Percentiles rank a stretch among this genome's conserved stretches.
Conservation (phyloP, 805 yeast species). For the Citeromyces nyonsensis region DNA sequence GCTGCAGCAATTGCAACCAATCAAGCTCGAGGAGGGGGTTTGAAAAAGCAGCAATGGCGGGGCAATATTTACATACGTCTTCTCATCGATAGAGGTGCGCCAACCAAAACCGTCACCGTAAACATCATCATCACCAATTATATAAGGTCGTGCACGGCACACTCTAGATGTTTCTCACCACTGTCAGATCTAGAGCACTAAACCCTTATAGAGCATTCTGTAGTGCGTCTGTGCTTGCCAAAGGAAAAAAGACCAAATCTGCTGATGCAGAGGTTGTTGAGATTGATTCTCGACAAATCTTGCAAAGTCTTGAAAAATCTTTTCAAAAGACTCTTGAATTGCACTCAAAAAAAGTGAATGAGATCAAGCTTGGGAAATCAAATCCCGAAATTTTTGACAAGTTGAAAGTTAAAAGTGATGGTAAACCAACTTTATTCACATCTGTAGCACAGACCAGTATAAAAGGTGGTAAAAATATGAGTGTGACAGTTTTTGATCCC, state of each 20-base stretch:
- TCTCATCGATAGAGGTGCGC: too few relatives aligned
- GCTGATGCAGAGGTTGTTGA: constrained; percentile 8
- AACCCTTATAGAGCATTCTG: neutral
- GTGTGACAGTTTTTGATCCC: constrained; percentile 84
- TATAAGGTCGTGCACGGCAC: too few relatives aligned
- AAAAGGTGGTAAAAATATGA: constrained; percentile 50
- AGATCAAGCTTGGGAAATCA: constrained; percentile 54
- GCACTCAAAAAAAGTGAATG: constrained; percentile 41
- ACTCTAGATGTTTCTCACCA: too few relatives aligned
- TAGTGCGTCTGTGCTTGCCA: neutral
- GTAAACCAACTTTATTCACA: constrained; percentile 33
- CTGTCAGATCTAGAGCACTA: too few relatives aligned
- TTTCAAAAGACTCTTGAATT: constrained; percentile 32
- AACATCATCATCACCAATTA: too few relatives aligned
- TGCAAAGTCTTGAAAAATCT: constrained; percentile 19
- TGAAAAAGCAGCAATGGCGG: too few relatives aligned
- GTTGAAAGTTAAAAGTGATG: constrained; percentile 31
- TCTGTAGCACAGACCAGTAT: constrained; percentile 57
- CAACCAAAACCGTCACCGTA: too few relatives aligned
- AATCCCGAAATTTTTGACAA: constrained; percentile 53
- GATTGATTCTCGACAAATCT: constrained; percentile 15
- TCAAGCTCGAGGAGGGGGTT: too few relatives aligned
- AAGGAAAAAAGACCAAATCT: constrained; percentile 3
- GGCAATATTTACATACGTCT: too few relatives aligned
- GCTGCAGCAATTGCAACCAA: too few relatives aligned